Evolutionary conservation across 306 rosid species (phyloP).

Genomic region (Pyrus betulifolia): DNA sequence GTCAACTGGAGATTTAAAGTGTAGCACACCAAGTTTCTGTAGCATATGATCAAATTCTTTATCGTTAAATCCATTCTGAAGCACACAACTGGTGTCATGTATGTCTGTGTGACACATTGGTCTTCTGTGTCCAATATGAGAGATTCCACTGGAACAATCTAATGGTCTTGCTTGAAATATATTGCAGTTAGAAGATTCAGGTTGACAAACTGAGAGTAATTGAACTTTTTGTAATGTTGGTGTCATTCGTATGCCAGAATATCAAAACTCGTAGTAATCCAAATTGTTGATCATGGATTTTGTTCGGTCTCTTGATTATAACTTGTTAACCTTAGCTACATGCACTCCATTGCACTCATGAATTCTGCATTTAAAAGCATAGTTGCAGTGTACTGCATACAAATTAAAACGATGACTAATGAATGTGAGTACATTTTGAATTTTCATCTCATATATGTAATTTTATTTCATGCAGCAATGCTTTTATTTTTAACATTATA

Average conservation of each 20-base stretch:
- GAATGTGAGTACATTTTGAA: slow-evolving; percentile 16
- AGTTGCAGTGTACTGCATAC: not conserved
- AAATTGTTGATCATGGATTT: not conserved
- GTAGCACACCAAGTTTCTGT: not conserved
- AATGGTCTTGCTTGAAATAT: not conserved
- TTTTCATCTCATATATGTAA: slow-evolving; percentile 33
- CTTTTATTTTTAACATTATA: slow-evolving; percentile 59
- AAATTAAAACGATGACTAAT: slow-evolving; percentile 8
- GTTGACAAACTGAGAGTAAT: not conserved
- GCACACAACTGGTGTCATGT: not conserved
- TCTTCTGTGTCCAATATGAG: not conserved
- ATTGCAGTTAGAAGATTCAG: not conserved
- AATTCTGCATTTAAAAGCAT: not conserved
- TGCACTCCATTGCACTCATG: not conserved
- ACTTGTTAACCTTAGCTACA: not conserved
- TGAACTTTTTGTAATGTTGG: not conserved
- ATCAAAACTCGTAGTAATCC: not conserved
- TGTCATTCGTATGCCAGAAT: not conserved
- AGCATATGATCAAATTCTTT: not conserved
- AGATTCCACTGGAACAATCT: not conserved
- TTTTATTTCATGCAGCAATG: slow-evolving; percentile 67
- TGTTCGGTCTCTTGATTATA: not conserved
- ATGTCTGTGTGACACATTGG: not conserved
- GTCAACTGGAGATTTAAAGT: not conserved
- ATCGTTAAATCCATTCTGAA: not conserved